Conservation (phyloP, 345 rosid genomes). For the Iberis pinnata region DNA sequence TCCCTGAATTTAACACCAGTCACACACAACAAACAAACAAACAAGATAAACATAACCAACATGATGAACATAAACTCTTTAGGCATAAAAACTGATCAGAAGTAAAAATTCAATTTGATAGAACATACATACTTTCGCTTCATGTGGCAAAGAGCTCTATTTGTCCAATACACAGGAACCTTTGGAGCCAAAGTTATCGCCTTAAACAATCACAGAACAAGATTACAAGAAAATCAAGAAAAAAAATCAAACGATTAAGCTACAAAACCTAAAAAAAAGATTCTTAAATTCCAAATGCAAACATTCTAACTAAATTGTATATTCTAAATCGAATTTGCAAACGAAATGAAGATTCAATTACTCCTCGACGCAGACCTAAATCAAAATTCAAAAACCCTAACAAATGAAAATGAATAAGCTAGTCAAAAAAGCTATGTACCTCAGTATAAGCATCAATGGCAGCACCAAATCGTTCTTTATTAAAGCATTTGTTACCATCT, state of each 20-base stretch:
- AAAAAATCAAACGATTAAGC: background rate
- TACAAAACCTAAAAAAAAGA: background rate
- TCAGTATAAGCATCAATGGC: slow-evolving; percentile 92
- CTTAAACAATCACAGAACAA: slow-evolving; percentile 27
- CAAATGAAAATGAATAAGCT: background rate
- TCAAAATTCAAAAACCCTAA: slow-evolving; percentile 8
- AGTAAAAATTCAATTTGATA: background rate
- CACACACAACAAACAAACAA: slow-evolving; percentile 14
- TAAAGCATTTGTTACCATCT: slow-evolving; percentile 58
- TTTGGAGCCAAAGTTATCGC: slow-evolving; percentile 83
- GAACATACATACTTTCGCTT: slow-evolving; percentile 68
- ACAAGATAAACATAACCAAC: background rate
- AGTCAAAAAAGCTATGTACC: slow-evolving; percentile 32
- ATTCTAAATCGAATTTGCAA: background rate
- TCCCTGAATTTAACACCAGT: slow-evolving; percentile 39
- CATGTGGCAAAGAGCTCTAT: slow-evolving; percentile 86
- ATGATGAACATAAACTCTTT: background rate
- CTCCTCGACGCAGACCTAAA: slow-evolving; percentile 3
- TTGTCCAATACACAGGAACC: slow-evolving; percentile 79
- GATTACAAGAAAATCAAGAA: background rate
- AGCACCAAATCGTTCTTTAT: slow-evolving; percentile 61
- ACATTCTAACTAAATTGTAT: background rate
- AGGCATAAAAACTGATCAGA: background rate
- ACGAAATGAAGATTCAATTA: background rate
- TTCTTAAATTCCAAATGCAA: background rate